phyloP scores from a whole-genome alignment of 225 moss, liverwort and hornwort genomes.

The Bryoerythrophyllum caledonicum region DNA sequence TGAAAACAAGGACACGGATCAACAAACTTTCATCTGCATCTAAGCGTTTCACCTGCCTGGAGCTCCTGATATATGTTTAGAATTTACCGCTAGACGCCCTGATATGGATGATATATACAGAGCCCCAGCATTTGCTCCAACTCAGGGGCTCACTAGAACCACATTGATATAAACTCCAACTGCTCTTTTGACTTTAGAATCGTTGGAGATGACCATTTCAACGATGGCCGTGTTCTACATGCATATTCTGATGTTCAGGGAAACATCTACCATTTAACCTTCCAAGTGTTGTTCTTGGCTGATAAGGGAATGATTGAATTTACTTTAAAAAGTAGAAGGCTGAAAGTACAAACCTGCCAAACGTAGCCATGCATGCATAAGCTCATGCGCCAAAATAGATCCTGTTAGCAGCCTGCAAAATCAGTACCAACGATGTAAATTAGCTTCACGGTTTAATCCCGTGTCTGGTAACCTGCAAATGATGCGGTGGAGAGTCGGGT shows the following conservation, averaged over 20 bases:
- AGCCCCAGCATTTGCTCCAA: too few species aligned
- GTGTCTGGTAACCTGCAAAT: slow-evolving; percentile 1
- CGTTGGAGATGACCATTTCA: too few species aligned
- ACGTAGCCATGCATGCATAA: slow-evolving; percentile 87
- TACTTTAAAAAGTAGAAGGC: neutral
- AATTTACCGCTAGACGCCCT: neutral
- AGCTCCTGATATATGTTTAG: neutral
- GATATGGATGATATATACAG: too few species aligned
- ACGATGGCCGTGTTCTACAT: too few species aligned
- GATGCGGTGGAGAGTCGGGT: neutral
- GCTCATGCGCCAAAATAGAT: slow-evolving; percentile 78
- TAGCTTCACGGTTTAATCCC: neutral
- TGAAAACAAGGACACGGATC: slow-evolving; percentile 9
- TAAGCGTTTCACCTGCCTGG: neutral
- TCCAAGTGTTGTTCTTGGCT: neutral
- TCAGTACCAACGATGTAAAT: slow-evolving; percentile 6
- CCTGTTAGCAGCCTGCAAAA: slow-evolving; percentile 74
- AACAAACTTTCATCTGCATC: too few species aligned
- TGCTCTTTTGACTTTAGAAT: too few species aligned
- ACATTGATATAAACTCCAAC: too few species aligned
- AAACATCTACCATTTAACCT: neutral
- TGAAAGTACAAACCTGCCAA: slow-evolving; percentile 48
- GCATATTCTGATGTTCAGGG: too few species aligned
- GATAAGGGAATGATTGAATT: neutral
- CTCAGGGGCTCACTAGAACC: too few species aligned